Evolutionary conservation across 139 green algal genomes (phyloP), one percentile per base, ranked within the genome.

Genomic region (Coccomyxa sp.): DNA sequence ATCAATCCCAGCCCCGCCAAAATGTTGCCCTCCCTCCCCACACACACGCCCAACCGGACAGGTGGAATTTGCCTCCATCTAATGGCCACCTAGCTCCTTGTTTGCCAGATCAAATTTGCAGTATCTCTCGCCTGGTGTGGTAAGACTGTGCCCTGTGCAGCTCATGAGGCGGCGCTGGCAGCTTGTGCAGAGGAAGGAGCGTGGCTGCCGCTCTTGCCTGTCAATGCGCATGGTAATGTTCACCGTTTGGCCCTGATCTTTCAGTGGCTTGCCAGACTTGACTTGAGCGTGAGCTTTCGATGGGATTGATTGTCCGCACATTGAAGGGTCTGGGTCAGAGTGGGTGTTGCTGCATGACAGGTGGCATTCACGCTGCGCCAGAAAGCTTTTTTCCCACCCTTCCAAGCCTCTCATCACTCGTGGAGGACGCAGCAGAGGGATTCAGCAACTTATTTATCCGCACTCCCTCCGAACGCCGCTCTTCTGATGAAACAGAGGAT

Each of bases 151-250:
- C 32, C 1, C 21, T 30, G 21, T 17, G 80, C 80, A 83, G 80
- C 80, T 16, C 31, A 77, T 21, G 66, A 83, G 32, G 80, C 80
- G 11, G 80, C 80, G 11, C 80, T 83, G 80, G 80, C 80, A 25
- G 31, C 21, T 13, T 23, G 30, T 11, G 68, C 27, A 27, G 66
- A 78, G 30, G 80, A 83, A 38, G 80, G 80, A 21, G 63, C 80
- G n/a, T 83, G 80, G 80, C 66, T 83, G 63, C 80, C 80, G 13
- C 66, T 83, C 63, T 63, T 83, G 63, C 67, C 60, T 60, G 45
- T 83, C 30, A 77, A 78, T 11, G 21, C 77, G 17, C 31, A 60
- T 17, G 77, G 31, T 81, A 13, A 57, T 16, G 23, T 57, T 7
- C 66, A 27, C 66, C 66, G 9, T 75, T 10, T 10, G 21, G 25